These are phyloP conservation scores for Silybum marianum DNA, from an alignment of 129 eudicot genomes.

Conservation along the genomic window DNA sequence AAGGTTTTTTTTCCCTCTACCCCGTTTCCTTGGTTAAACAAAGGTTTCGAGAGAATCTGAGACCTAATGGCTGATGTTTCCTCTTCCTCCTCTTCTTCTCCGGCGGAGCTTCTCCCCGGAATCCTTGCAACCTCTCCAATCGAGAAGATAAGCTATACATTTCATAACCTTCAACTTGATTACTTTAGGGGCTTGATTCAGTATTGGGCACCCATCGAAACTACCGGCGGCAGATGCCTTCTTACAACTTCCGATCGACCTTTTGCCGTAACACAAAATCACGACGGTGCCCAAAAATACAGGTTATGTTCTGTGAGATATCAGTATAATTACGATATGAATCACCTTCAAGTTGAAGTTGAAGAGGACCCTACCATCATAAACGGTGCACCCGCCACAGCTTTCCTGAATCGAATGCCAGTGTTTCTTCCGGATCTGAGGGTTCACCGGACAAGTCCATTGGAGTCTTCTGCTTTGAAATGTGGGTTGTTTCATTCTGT, in stretches of 20 bases:
- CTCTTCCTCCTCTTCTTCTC: no score
- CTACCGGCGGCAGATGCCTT: not conserved
- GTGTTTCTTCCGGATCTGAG: constrained; percentile 13
- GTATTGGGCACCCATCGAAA: constrained; percentile 25
- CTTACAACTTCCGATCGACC: constrained; percentile 23
- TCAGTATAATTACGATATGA: not conserved
- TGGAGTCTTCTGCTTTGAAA: constrained; percentile 11
- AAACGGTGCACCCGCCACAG: no score
- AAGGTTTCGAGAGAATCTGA: no score
- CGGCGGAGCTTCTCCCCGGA: no score
- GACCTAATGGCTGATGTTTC: no score
- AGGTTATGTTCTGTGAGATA: not conserved
- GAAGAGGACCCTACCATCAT: not conserved
- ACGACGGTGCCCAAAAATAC: not conserved
- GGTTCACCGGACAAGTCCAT: not conserved
- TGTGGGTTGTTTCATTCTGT: not conserved
- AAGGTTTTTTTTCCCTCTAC: no score
- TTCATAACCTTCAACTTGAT: not conserved
- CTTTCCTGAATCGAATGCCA: not conserved
- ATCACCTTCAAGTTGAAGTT: not conserved
- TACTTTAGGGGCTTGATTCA: not conserved
- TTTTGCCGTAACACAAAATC: not conserved
- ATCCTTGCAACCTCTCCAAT: no score
- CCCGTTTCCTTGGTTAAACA: no score
- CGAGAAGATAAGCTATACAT: not conserved